Conservation (phyloP, 352 stramenopile genomes). For the Plasmopara muralis region DNA sequence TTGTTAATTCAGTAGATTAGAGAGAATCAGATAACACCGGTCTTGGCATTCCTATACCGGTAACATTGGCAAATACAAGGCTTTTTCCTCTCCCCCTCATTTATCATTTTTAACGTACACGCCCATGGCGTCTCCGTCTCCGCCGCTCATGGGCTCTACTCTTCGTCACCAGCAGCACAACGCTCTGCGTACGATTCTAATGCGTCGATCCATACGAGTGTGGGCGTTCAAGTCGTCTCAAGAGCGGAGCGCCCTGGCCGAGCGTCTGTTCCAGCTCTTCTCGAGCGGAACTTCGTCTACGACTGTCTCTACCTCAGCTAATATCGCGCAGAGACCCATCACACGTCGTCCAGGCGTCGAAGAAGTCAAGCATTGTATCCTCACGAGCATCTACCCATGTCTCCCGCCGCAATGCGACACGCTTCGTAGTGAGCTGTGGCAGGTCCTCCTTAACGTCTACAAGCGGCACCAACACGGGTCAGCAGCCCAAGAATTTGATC, state of each 20-base stretch:
- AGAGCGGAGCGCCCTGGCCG: slow-evolving; percentile 45
- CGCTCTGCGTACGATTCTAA: slow-evolving; percentile 37
- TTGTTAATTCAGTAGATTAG: not conserved
- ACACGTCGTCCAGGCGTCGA: slow-evolving; percentile 70
- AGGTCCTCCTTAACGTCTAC: slow-evolving; percentile 77
- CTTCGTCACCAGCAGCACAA: slow-evolving; percentile 12
- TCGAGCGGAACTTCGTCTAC: slow-evolving; percentile 31
- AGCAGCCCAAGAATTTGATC: slow-evolving; percentile 64
- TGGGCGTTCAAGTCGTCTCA: slow-evolving; percentile 54
- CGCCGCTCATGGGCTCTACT: slow-evolving; percentile 2
- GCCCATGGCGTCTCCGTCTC: slow-evolving; percentile 16
- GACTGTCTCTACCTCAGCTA: slow-evolving; percentile 4
- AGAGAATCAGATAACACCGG: slow-evolving; percentile 9
- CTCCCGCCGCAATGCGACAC: slow-evolving; percentile 43
- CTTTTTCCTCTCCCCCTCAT: slow-evolving; percentile 14
- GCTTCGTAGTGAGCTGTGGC: slow-evolving; percentile 70
- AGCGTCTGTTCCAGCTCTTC: slow-evolving; percentile 56
- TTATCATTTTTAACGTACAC: not conserved
- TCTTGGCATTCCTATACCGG: slow-evolving; percentile 4
- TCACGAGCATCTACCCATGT: slow-evolving; percentile 39
- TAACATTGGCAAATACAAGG: slow-evolving; percentile 6
- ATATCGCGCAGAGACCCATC: slow-evolving; percentile 33
- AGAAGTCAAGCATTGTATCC: slow-evolving; percentile 56
- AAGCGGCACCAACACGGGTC: slow-evolving; percentile 69
- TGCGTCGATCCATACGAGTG: slow-evolving; percentile 40